Base-by-base conservation (phyloP, 2,329 filamentous ascomycete genomes). In the Elsinoe ampelina region DNA sequence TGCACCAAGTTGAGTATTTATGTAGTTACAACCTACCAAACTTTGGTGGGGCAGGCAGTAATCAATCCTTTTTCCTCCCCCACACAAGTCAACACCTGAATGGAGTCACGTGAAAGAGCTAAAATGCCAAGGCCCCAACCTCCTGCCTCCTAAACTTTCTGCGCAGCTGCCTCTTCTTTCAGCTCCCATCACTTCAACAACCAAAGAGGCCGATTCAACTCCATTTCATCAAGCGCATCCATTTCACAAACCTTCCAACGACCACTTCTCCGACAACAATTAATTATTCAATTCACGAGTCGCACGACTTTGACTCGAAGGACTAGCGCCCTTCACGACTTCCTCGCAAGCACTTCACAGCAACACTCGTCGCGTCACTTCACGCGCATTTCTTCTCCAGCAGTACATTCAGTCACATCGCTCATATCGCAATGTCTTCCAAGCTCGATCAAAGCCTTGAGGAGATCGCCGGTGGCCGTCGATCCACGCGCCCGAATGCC, bases 371-470 rank as follows among this genome's bases (percentile, higher is more conserved):
- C 41, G 17, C 20, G 41, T 45, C n/a, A 17, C 19, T 26, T 22
- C 11, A 12, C 19, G 20, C 41, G 10, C 3, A 26, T 11, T 12
- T 26, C 26, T 12, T 11, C 11, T 34, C 45, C 19, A 35, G 22
- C 13, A 12, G 19, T 35, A 13, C 45, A 26, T 8, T 10, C 12
- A 48, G 1, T 22, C 19, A 19, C 32, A 34, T 15, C n/a, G 26
- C 26, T 15, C 32, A 39, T 10, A 13, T 43, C 42, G 58, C 54
- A 58, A 95, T 95, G 90, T 89, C 89, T 79, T 86, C 83, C 78
- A 96, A 96, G 78, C 87, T 98, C 70, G 90, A 96, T 74, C 86
- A 95, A 79, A 91, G 90, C 77, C 88, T 98, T 65, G 93, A 97
- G 73, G 90, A 96, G 77, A 96, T 98, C 69, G 77, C 74, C 72